These are phyloP conservation scores for Colletotrichum sp. DNA, from an alignment of 2,329 filamentous ascomycete genomes.

Conservation along the genomic window DNA sequence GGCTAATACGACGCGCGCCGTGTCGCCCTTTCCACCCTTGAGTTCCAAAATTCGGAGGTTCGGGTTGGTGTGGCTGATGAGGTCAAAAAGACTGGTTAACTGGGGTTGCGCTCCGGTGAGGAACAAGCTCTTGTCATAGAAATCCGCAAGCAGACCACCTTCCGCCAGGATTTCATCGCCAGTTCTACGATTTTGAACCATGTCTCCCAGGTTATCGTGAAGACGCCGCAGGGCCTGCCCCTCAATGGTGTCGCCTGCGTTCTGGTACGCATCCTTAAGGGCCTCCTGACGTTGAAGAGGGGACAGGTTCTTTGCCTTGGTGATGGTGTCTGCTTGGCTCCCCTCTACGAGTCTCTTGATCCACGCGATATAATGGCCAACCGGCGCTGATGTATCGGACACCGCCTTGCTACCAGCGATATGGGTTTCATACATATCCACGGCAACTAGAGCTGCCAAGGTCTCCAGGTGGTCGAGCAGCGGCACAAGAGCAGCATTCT, in stretches of 20 bases:
- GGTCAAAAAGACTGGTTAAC: not conserved
- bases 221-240: not conserved
- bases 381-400: not conserved
- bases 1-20: not conserved
- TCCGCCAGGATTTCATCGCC: not conserved
- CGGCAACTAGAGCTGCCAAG: not conserved
- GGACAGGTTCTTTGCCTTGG: not conserved
- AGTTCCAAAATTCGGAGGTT: not conserved
- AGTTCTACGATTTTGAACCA: fast-evolving
- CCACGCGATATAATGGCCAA: not conserved
- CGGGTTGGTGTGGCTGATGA: not conserved
- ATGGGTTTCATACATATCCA: not conserved
- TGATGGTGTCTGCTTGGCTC: not conserved
- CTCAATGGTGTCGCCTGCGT: not conserved
- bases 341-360: not conserved
- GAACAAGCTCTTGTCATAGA: not conserved
- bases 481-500: not conserved
- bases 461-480: not conserved
- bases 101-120: not conserved
- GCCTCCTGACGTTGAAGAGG: not conserved
- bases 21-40: not conserved
- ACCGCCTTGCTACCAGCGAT: not conserved
- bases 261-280: not conserved
- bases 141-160: not conserved
- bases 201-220: not conserved